These are phyloP conservation scores for Gynandropsis gynandra DNA, from an alignment of 345 rosid species.

Conservation along the genomic window DNA sequence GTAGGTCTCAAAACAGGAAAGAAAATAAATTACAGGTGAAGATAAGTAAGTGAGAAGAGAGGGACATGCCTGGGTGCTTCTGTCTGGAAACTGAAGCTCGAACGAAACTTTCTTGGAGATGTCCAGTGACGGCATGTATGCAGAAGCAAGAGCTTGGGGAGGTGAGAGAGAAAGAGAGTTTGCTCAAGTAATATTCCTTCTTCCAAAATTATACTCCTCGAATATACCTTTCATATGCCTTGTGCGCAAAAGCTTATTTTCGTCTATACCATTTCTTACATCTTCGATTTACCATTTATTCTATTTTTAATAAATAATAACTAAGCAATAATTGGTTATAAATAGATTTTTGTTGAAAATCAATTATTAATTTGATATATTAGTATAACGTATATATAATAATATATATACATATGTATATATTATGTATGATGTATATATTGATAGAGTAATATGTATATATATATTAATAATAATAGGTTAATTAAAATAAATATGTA, in stretches of 20 bases:
- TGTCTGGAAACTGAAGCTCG: background rate
- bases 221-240: constrained; percentile 19
- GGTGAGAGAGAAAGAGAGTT: constrained; percentile 1
- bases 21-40: background rate
- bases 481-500: too few relatives aligned
- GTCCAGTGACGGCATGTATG: too few relatives aligned
- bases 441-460: too few relatives aligned
- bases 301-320: too few relatives aligned
- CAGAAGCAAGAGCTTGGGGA: background rate
- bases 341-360: too few relatives aligned
- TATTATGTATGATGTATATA: too few relatives aligned
- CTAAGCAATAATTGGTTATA: too few relatives aligned
- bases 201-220: constrained; percentile 23
- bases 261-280: background rate
- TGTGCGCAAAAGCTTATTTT: background rate
- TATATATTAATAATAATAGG: too few relatives aligned
- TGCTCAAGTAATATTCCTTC: constrained; percentile 28
- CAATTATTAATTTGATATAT: too few relatives aligned
- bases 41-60: constrained; percentile 11
- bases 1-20: background rate
- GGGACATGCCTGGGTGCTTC: constrained; percentile 13
- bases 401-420: too few relatives aligned
- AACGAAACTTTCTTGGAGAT: background rate
- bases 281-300: too few relatives aligned
- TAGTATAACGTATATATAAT: too few relatives aligned